These are phyloP conservation scores for Leishmania tropica DNA, from an alignment of 208 protist species.

Conservation along the genomic window DNA sequence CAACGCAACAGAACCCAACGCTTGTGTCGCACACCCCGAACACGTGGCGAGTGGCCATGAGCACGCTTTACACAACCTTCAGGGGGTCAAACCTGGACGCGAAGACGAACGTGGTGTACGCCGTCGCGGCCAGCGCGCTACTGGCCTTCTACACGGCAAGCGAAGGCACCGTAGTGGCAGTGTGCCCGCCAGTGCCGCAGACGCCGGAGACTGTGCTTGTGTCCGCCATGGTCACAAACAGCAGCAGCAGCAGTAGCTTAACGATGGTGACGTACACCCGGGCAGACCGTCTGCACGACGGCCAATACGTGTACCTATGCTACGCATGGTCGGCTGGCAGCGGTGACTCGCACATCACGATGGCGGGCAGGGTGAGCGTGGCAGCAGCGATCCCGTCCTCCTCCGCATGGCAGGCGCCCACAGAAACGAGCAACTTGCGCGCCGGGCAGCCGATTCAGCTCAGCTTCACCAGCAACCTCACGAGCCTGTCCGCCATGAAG, in stretches of 20 bases:
- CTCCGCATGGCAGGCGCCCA: conserved; percentile 27
- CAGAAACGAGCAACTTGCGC: conserved; percentile 35
- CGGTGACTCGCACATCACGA: conserved; percentile 45
- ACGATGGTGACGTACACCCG: conserved; percentile 47
- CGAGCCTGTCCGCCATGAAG: conserved; percentile 26
- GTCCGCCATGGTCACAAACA: conserved; percentile 32
- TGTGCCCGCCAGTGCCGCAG: conserved; percentile 52
- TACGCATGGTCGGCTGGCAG: conserved; percentile 61
- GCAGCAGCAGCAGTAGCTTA: conserved; percentile 20
- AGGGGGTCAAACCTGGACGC: conserved; percentile 50
- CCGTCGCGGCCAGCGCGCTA: conserved; percentile 37
- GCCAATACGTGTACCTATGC: conserved; percentile 65
- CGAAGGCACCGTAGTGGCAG: conserved; percentile 23
- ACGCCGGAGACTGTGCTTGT: conserved; percentile 39
- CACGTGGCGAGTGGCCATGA: conserved; percentile 72
- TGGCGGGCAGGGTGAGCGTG: conserved; percentile 55
- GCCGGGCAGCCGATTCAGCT: conserved; percentile 49
- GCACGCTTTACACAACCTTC: conserved; percentile 56
- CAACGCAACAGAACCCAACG: conserved; percentile 37
- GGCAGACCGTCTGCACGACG: conserved; percentile 41
- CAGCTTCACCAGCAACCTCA: conserved; percentile 52
- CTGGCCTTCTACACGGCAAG: conserved; percentile 25
- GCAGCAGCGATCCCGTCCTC: conserved; percentile 45
- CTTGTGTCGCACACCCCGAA: conserved; percentile 36
- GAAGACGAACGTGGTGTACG: conserved; percentile 52